Percentiles rank a stretch among this genome's conserved stretches.
Conservation (phyloP, 371 early-diverging fungal species). For the Lichtheimia hyalospora region DNA sequence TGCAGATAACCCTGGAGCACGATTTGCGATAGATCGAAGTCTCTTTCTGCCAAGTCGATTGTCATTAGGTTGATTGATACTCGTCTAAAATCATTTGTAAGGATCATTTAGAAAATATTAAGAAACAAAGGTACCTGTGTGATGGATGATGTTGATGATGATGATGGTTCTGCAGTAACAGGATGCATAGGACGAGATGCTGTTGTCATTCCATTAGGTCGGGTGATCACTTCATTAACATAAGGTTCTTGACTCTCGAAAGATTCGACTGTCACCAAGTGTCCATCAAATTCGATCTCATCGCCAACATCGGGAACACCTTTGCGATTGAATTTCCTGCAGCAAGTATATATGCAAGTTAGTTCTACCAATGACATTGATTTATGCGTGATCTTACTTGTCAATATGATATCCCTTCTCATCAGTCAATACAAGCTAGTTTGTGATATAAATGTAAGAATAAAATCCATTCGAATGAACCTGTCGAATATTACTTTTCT, state of each 20-base stretch:
- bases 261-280: slow-evolving; percentile 55
- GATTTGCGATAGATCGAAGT: neutral
- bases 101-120: too few species aligned
- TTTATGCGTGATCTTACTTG: slow-evolving; percentile 16
- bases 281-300: slow-evolving; percentile 64
- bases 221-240: neutral
- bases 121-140: too few species aligned
- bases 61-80: neutral
- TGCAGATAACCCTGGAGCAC: neutral
- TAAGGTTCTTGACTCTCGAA: slow-evolving; percentile 12
- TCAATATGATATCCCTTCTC: slow-evolving; percentile 53
- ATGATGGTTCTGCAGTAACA: too few species aligned
- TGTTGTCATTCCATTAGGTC: too few species aligned
- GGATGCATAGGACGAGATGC: too few species aligned
- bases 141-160: too few species aligned
- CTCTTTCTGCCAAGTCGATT: slow-evolving; percentile 8
- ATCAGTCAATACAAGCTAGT: slow-evolving; percentile 41
- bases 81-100: too few species aligned
- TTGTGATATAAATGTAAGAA: neutral
- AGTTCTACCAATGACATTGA: neutral
- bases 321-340: slow-evolving; percentile 48
- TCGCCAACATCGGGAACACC: slow-evolving; percentile 44
- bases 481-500: slow-evolving; percentile 29
- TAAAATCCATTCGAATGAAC: neutral
- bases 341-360: neutral